Percentiles rank a stretch among this genome's conserved stretches.
Conservation (phyloP, 768 basidiomycete genomes). For the Galerina sulciceps region DNA sequence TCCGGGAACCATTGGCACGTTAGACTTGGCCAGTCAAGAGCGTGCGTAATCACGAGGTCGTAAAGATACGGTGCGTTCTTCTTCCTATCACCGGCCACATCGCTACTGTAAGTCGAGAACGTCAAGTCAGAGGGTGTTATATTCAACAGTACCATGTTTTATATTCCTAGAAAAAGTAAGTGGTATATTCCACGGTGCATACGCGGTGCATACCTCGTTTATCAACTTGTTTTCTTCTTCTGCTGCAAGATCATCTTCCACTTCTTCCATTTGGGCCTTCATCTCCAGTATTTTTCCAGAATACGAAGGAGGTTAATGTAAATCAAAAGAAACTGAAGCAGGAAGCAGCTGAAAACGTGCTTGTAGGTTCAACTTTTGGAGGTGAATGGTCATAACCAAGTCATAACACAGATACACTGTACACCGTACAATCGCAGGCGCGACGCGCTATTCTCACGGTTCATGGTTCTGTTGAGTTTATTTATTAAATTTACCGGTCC, state of each 20-base stretch:
- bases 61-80: conserved; percentile 98
- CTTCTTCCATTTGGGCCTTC: conserved; percentile 64
- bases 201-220: conserved; percentile 66
- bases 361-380: background rate
- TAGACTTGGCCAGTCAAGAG: conserved; percentile 96
- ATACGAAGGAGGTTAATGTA: background rate
- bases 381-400: background rate
- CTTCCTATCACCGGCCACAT: conserved; percentile 59
- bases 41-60: conserved; percentile 96
- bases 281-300: conserved; percentile 24
- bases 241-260: conserved; percentile 79
- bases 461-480: too few species aligned
- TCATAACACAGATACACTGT: background rate
- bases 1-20: conserved; percentile 99
- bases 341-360: background rate
- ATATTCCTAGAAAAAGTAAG: conserved; percentile 61
- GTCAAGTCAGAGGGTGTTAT: background rate
- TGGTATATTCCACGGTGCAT: conserved; percentile 3
- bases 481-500: too few species aligned
- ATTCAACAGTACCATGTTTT: conserved; percentile 68
- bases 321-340: background rate
- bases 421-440: conserved; percentile 22
- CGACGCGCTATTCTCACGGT: conserved; percentile 49
- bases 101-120: background rate
- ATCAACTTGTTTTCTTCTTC: conserved; percentile 90